phyloP scores from a whole-genome alignment of 345 rosid genomes.

The Camelina neglecta region DNA sequence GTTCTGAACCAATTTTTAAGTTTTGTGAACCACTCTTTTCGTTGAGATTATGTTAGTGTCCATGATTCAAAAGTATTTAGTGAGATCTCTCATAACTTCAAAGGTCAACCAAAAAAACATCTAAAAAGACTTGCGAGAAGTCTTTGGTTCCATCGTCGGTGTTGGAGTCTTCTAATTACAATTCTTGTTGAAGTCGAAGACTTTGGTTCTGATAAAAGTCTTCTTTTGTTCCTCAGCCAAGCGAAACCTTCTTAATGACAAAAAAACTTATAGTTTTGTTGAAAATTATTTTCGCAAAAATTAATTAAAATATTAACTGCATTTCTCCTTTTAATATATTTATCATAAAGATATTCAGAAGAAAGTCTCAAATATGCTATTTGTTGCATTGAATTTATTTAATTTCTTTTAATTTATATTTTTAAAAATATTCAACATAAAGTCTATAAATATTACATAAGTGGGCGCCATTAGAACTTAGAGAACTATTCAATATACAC shows the following conservation, averaged over 20 bases:
- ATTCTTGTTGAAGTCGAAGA: neutral
- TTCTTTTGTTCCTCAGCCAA: neutral
- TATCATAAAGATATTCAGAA: too few species aligned
- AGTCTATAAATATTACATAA: too few species aligned
- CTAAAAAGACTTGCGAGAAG: neutral
- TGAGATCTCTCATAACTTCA: neutral
- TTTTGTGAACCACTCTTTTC: neutral
- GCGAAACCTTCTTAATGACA: neutral
- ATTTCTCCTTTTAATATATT: too few species aligned
- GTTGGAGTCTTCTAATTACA: neutral
- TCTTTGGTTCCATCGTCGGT: neutral
- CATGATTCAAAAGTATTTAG: neutral
- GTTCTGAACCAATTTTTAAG: too few species aligned
- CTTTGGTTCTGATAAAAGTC: neutral
- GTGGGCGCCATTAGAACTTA: too few species aligned
- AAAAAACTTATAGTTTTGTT: too few species aligned
- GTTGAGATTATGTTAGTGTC: neutral
- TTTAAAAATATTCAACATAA: too few species aligned
- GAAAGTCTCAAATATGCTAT: too few species aligned
- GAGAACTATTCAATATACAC: too few species aligned
- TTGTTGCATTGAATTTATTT: too few species aligned
- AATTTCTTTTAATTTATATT: too few species aligned
- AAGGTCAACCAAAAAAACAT: neutral
- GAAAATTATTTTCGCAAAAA: neutral
- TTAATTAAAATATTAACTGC: too few species aligned